phyloP scores from a whole-genome alignment of 75 land plant genomes.

The Selaginella tamariscina region DNA sequence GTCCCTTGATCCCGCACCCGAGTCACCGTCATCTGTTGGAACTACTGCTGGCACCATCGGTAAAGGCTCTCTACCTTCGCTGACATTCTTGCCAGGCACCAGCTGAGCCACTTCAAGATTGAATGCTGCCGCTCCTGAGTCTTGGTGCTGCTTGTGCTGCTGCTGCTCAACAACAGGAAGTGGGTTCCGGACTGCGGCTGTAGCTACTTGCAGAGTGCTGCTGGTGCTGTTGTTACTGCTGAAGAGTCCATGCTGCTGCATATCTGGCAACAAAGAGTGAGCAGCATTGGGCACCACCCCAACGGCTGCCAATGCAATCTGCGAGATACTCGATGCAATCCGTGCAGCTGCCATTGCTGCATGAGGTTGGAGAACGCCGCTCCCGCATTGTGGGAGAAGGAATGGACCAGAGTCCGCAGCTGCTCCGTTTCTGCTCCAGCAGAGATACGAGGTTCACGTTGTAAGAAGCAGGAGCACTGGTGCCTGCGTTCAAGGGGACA shows the following conservation, averaged over 20 bases:
- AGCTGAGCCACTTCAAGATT: background rate
- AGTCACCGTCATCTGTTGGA: background rate
- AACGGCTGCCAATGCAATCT: constrained; percentile 51
- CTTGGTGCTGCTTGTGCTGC: background rate
- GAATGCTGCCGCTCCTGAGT: background rate
- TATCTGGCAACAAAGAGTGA: constrained; percentile 16
- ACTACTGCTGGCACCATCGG: constrained; percentile 3
- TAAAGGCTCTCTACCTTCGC: background rate
- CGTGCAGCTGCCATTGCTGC: constrained; percentile 42
- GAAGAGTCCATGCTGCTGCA: background rate
- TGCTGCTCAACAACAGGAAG: background rate
- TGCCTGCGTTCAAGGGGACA: too few species aligned
- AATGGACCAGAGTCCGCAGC: constrained; percentile 38
- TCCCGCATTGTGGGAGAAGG: constrained; percentile 28
- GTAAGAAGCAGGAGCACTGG: too few species aligned
- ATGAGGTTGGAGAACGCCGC: constrained; percentile 26
- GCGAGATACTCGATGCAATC: constrained; percentile 52
- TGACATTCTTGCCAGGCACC: background rate
- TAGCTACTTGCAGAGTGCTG: background rate
- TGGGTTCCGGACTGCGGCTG: background rate
- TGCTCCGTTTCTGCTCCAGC: constrained; percentile 53
- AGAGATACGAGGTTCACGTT: constrained; percentile 30
- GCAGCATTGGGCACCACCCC: constrained; percentile 35
- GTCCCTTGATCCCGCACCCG: constrained; percentile 22
- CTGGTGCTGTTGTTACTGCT: background rate